Evolutionary conservation across 192 early-diverging fungal species (phyloP), one percentile per base, ranked within the genome.

Genomic region (Backusella circina): DNA sequence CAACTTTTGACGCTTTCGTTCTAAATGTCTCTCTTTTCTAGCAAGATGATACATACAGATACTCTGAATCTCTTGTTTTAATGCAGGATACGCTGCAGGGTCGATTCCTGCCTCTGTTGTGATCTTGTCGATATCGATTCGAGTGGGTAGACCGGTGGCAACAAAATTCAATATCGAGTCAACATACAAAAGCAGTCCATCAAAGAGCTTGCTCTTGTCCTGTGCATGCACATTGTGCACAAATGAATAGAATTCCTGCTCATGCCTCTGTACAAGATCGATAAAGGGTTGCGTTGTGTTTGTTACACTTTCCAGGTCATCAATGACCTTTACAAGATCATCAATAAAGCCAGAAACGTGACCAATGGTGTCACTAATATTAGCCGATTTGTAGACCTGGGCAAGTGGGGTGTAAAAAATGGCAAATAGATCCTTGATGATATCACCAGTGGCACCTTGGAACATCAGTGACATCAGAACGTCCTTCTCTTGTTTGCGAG

Each of bases 321-420:
- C 88, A 2, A 89, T 77, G 67, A 87, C 76, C 74, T 84, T 75
- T 68, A 89, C 80, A 77, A 89, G 65, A 51, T 89, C 88, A 70
- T 89, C 85, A 0, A 81, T 51, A 76, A 89, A 89, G 13, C 73
- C 78, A 8, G 81, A 79, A 16, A 86, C 65, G 65, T 89, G 85
- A 50, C 81, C 71, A 28, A 89, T 69, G 8, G 85, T 82, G 26
- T 86, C 86, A 2, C 84, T 81, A 50, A 89, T 85, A 61, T 89
- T 89, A 30, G 88, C 88, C 7, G 83, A 72, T 71, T 86, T 86
- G 74, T 89, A 89, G 2, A 89, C 83, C 71, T 85, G 75, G 18
- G 87, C 85, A n/a, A 89, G 70, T 15, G 88, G 88, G 31, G 85
- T 75, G 69, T 89, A 89, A 69, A 89, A 89, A 57, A 89, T 85